A percentile compares a stretch with the other conserved stretches of the same genome.
These are phyloP conservation scores for Dothistroma pini DNA, from an alignment of 2,329 filamentous ascomycete genomes.

Conservation along the genomic window DNA sequence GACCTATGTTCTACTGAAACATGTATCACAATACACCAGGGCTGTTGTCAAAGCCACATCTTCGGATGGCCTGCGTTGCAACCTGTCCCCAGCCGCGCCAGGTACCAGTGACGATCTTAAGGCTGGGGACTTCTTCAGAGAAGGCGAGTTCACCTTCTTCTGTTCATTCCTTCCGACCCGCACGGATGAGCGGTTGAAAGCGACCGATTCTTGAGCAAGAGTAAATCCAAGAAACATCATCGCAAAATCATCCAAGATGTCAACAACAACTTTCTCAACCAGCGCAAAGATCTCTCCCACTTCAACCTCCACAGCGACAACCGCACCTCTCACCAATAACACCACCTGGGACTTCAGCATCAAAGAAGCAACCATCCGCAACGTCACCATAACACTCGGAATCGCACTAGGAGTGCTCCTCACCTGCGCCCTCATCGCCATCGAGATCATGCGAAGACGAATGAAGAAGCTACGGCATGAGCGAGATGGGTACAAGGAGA, in stretches of 20 bases:
- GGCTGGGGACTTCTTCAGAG: not conserved
- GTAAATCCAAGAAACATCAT: not conserved
- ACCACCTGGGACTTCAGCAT: conserved; percentile 15
- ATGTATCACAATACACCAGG: not conserved
- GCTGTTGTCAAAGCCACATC: not conserved
- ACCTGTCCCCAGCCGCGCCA: not conserved
- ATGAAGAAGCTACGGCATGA: conserved; percentile 11
- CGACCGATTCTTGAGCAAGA: not conserved
- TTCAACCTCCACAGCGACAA: not conserved
- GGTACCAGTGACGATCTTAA: not conserved
- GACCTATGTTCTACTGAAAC: not conserved
- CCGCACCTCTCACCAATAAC: conserved; percentile 5
- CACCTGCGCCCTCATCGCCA: conserved; percentile 11
- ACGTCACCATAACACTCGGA: conserved; percentile 13
- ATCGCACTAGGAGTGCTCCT: conserved; percentile 16
- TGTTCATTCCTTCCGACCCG: not conserved
- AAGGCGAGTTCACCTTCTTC: too few relatives aligned
- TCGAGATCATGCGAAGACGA: conserved; percentile 14
- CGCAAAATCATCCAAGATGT: not conserved
- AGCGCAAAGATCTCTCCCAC: conserved; percentile 1
- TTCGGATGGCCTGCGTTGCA: not conserved
- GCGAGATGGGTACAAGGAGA: conserved; percentile 5
- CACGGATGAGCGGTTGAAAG: not conserved
- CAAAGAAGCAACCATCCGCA: conserved; percentile 14
- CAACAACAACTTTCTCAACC: conserved; percentile 6